A percentile compares a stretch with the other conserved stretches of the same genome.
Conservation (phyloP, 169 alveolate genomes). For the Plasmodium malariae region DNA sequence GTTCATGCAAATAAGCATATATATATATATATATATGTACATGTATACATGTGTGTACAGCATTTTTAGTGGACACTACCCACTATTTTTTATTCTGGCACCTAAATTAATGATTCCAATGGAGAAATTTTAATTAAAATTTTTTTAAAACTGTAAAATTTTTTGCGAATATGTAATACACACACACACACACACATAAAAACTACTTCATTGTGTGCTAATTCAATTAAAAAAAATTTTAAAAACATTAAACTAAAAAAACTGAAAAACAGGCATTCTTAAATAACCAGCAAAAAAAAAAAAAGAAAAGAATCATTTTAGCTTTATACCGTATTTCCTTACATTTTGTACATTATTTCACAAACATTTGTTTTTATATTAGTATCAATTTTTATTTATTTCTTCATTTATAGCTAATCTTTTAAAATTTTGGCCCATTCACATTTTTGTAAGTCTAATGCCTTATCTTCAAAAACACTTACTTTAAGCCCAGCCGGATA, state of each 20-base stretch:
- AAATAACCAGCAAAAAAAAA: slow-evolving; percentile 20
- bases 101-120: no score
- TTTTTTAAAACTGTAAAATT: no score
- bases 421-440: slow-evolving; percentile 76
- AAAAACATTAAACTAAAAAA: slow-evolving; percentile 7
- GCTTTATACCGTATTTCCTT: neutral
- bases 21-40: neutral
- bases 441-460: slow-evolving; percentile 66
- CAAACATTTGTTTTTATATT: neutral
- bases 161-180: no score
- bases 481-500: slow-evolving; percentile 69
- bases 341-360: neutral
- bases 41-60: neutral
- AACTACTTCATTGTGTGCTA: no score
- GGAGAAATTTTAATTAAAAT: no score
- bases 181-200: no score
- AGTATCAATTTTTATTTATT: no score
- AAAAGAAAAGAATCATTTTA: neutral
- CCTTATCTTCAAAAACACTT: slow-evolving; percentile 76
- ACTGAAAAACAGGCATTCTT: neutral
- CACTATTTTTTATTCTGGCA: no score
- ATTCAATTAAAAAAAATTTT: no score
- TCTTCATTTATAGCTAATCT: slow-evolving; percentile 14
- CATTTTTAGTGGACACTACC: neutral
- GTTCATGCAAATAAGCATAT: neutral